Evolutionary conservation across 192 early-diverging fungal species (phyloP).

Genomic region (Allomyces macrogynus): DNA sequence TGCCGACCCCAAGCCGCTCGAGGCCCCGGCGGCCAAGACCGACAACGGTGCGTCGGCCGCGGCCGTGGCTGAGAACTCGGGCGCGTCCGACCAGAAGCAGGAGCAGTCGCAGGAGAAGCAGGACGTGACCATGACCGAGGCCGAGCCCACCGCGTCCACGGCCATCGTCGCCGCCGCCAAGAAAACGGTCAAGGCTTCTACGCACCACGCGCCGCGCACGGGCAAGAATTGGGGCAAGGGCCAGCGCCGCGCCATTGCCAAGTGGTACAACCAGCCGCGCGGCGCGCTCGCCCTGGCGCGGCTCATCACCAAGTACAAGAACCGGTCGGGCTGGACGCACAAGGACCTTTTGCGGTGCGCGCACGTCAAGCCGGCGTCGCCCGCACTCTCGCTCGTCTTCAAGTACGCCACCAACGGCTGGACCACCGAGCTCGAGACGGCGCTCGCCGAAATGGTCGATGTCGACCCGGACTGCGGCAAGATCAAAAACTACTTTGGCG

Average conservation of each 20-base stretch:
- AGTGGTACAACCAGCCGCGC: slow-evolving; percentile 8
- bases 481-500: neutral
- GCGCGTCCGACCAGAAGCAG: too few species aligned
- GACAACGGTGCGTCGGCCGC: neutral
- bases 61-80: neutral
- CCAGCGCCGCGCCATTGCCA: slow-evolving; percentile 6
- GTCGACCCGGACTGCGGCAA: neutral
- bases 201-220: too few species aligned
- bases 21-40: neutral
- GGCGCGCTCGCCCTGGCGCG: slow-evolving; percentile 6
- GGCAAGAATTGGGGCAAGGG: slow-evolving; percentile 1
- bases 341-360: slow-evolving; percentile 7
- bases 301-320: slow-evolving; percentile 11
- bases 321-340: slow-evolving; percentile 14
- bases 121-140: neutral
- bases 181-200: too few species aligned
- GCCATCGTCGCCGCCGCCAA: too few species aligned
- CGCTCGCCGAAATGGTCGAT: neutral
- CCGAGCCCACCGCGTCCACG: neutral
- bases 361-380: slow-evolving; percentile 8
- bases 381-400: slow-evolving; percentile 2
- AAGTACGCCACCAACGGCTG: neutral
- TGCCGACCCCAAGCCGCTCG: too few species aligned
- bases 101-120: too few species aligned
- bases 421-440: neutral